Conservation (phyloP, 2,329 filamentous ascomycete genomes). For the Pseudogymnoascus sp. region DNA sequence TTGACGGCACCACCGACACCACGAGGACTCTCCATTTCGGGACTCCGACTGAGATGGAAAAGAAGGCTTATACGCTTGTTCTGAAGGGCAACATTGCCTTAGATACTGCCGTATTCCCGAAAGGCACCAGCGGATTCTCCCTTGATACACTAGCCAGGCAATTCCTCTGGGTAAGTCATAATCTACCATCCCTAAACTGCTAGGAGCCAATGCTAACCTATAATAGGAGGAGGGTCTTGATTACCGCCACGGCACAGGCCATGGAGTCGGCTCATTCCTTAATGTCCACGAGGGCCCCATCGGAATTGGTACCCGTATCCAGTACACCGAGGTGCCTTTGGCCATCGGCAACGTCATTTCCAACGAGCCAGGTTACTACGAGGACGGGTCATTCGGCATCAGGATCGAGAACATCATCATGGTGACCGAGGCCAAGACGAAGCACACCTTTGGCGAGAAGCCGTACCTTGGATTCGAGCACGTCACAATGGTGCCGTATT, state of each 20-base stretch:
- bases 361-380: slow-evolving; percentile 94
- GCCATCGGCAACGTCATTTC: slow-evolving; percentile 92
- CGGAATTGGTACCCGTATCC: slow-evolving; percentile 84
- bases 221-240: slow-evolving; percentile 68
- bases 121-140: slow-evolving; percentile 89
- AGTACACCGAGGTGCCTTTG: slow-evolving; percentile 85
- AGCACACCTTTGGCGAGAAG: slow-evolving; percentile 85
- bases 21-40: slow-evolving; percentile 92
- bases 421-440: slow-evolving; percentile 80
- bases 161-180: slow-evolving; percentile 68
- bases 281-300: slow-evolving; percentile 98
- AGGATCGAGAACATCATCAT: slow-evolving; percentile 95
- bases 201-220: slow-evolving; percentile 11
- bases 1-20: slow-evolving; percentile 92
- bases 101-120: slow-evolving; percentile 81
- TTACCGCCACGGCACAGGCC: slow-evolving; percentile 92
- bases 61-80: slow-evolving; percentile 85
- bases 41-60: slow-evolving; percentile 73
- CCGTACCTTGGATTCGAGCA: slow-evolving; percentile 93
- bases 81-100: slow-evolving; percentile 90
- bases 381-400: slow-evolving; percentile 90
- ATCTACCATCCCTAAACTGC: not conserved
- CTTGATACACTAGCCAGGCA: slow-evolving; percentile 84
- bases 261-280: slow-evolving; percentile 88
- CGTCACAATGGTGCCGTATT: slow-evolving; percentile 95